Conservation (phyloP, 306 rosid species). For the Cucurbita moschata region DNA sequence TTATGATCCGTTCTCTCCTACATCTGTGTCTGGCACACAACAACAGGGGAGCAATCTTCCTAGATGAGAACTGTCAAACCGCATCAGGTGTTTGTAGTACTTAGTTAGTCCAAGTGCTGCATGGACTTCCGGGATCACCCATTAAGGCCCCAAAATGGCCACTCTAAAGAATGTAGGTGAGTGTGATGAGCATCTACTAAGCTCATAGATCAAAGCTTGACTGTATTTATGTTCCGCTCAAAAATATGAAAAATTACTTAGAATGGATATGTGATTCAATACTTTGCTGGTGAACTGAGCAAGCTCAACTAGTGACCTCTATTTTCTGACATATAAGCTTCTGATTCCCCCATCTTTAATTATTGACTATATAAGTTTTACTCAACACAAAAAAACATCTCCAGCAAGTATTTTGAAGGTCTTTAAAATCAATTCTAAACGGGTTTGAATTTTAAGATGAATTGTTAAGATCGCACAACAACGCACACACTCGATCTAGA, state of each 20-base stretch:
- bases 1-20: constrained; percentile 92
- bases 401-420: too few relatives aligned
- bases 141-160: neutral
- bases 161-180: neutral
- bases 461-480: too few relatives aligned
- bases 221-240: neutral
- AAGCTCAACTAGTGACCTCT: too few relatives aligned
- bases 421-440: too few relatives aligned
- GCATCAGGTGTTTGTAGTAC: neutral
- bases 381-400: too few relatives aligned
- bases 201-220: neutral
- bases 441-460: too few relatives aligned
- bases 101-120: neutral
- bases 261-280: neutral
- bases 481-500: too few relatives aligned
- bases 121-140: neutral
- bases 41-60: constrained; percentile 25
- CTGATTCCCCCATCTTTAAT: too few relatives aligned
- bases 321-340: too few relatives aligned
- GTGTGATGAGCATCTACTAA: neutral
- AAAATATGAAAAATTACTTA: neutral
- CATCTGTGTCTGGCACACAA: constrained; percentile 31
- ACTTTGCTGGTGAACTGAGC: neutral
- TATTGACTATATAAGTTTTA: too few relatives aligned
- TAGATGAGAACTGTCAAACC: neutral